phyloP scores from a whole-genome alignment of 208 protist genomes.

The Jaenimonas drosophilae region DNA sequence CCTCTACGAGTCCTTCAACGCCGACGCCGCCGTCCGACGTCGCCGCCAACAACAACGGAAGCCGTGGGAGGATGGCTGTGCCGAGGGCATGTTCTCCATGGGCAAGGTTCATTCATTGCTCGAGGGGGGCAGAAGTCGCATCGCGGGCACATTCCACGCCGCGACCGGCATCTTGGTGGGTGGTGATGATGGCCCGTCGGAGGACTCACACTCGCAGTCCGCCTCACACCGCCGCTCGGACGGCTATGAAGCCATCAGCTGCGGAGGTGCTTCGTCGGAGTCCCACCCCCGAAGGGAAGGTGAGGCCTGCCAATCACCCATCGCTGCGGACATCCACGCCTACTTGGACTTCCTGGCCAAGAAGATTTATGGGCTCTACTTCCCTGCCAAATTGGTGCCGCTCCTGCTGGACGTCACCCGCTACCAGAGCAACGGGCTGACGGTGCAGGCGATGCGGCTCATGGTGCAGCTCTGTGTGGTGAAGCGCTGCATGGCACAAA shows the following conservation, averaged over 20 bases:
- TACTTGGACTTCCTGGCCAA: slow-evolving; percentile 27
- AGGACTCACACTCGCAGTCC: too few relatives aligned
- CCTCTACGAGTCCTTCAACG: slow-evolving; percentile 33
- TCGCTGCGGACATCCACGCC: slow-evolving; percentile 9
- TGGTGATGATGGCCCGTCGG: background rate
- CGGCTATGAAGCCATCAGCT: slow-evolving; percentile 8
- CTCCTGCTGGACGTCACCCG: slow-evolving; percentile 47
- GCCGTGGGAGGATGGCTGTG: slow-evolving; percentile 5
- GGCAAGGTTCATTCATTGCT: background rate
- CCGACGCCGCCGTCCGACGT: background rate
- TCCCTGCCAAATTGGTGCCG: slow-evolving; percentile 34
- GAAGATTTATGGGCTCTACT: slow-evolving; percentile 22
- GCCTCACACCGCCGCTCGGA: too few relatives aligned
- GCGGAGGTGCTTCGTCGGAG: slow-evolving; percentile 4
- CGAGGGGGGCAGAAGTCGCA: slow-evolving; percentile 1
- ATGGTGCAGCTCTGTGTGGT: slow-evolving; percentile 56
- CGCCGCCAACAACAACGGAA: slow-evolving; percentile 3
- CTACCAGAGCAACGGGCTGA: slow-evolving; percentile 39
- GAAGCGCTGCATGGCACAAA: slow-evolving; percentile 39
- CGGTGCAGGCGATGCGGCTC: slow-evolving; percentile 49
- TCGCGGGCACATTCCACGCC: background rate
- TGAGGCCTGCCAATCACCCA: background rate
- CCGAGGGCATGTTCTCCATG: background rate
- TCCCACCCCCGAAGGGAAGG: background rate
- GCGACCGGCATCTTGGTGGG: background rate